These are phyloP conservation scores for Thermochaetoides thermophila DNA, from an alignment of 495 filamentous ascomycete genomes.

Conservation along the genomic window DNA sequence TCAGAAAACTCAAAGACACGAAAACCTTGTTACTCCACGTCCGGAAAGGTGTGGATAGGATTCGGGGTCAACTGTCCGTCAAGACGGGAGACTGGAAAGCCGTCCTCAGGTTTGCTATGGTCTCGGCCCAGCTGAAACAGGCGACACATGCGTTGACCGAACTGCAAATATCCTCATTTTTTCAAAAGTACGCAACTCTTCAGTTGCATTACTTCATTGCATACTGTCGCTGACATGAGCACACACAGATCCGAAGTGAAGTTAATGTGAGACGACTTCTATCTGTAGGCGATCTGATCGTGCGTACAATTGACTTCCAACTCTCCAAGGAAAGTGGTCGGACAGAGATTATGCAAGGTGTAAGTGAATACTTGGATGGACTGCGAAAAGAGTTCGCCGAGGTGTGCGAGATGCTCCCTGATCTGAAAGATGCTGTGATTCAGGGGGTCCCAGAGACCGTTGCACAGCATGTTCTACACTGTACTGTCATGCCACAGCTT, in stretches of 20 bases:
- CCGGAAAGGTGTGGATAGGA: constrained; percentile 56
- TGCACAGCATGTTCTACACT: constrained; percentile 41
- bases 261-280: constrained; percentile 42
- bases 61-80: constrained; percentile 41
- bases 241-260: constrained; percentile 21
- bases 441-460: constrained; percentile 45
- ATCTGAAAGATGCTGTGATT: constrained; percentile 47
- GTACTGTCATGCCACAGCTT: constrained; percentile 76
- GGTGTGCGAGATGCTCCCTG: constrained; percentile 53
- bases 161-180: constrained; percentile 40
- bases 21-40: constrained; percentile 54
- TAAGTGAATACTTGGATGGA: constrained; percentile 63
- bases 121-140: constrained; percentile 54
- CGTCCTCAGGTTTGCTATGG: constrained; percentile 34
- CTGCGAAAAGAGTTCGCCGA: constrained; percentile 68
- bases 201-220: not conserved
- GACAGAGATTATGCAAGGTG: constrained; percentile 55
- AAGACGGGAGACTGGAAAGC: constrained; percentile 58
- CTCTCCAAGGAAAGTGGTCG: constrained; percentile 57
- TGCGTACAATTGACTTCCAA: constrained; percentile 69
- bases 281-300: constrained; percentile 53
- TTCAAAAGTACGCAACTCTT: constrained; percentile 32
- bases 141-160: constrained; percentile 43
- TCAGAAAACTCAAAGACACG: constrained; percentile 71
- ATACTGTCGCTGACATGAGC: not conserved